Evolutionary conservation across 331 rosid species (phyloP).

Genomic region (Acacia concinna): DNA sequence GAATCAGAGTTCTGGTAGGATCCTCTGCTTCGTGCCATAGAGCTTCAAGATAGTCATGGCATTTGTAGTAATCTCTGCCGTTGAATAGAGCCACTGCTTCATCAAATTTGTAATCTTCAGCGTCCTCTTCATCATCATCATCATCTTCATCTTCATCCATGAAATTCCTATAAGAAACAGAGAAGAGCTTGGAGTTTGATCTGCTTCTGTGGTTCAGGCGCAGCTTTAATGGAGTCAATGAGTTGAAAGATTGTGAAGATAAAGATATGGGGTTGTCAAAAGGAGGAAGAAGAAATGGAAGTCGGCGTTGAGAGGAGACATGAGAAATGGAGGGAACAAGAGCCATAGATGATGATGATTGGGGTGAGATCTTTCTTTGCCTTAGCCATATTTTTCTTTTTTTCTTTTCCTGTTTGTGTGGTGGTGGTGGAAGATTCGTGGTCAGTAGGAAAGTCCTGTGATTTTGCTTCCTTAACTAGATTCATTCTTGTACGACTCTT

Average conservation of each 20-base stretch:
- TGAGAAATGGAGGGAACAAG: conserved; percentile 40
- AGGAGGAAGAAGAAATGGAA: conserved; percentile 25
- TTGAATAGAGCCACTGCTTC: conserved; percentile 61
- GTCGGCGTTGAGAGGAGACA: conserved; percentile 26
- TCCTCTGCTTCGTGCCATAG: conserved; percentile 61
- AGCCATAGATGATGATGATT: conserved; percentile 51
- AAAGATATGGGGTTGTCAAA: conserved; percentile 28
- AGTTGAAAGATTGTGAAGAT: conserved; percentile 23
- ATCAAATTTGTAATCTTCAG: conserved; percentile 45
- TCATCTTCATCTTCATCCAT: conserved; percentile 35
- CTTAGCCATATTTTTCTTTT: conserved; percentile 25
- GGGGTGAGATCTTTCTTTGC: background rate
- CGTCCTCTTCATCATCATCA: conserved; percentile 39
- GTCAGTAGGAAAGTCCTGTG: conserved; percentile 13
- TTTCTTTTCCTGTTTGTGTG: conserved; percentile 35
- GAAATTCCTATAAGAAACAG: conserved; percentile 40
- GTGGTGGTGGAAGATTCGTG: conserved; percentile 32
- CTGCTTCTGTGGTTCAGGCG: background rate
- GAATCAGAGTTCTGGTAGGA: conserved; percentile 60
- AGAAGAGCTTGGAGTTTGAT: conserved; percentile 15
- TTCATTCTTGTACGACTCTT: background rate
- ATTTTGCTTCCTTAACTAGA: background rate
- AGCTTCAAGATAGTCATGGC: conserved; percentile 62
- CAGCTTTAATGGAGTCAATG: conserved; percentile 1
- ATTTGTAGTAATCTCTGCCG: conserved; percentile 51